Base-by-base conservation (phyloP, 1,284 basidiomycete species). In the Coniophora puteana region DNA sequence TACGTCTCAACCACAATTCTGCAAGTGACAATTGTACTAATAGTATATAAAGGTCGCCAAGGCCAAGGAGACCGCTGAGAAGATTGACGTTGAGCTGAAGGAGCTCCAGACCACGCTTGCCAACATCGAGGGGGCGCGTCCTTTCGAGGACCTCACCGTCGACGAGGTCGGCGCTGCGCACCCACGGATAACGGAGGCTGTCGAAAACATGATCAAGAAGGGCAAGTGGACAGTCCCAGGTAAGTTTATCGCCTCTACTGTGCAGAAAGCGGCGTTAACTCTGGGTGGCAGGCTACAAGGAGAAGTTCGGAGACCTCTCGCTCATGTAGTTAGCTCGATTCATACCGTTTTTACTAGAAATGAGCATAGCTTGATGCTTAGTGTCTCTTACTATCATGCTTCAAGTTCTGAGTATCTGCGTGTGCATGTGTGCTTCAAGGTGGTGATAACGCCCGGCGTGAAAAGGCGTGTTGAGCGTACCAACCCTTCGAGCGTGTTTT, bases 191-290 rank as follows among this genome's bases (percentile, higher is more conserved):
- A 71, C 77, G 39, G 83, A 96, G 69, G 83, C 91, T 36, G 91
- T 97, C 54, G 93, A 98, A 74, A 93, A 83, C 57, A 98, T 98
- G 93, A 68, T 98, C 58, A 87, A 90, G 80, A 96, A 99, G 76
- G 96, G 96, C 68, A 98, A 98, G 75, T 99, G 93, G 89, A 89
- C 87, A 61, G 92, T 96, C 44, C 93, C 93, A 57, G 91, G 91
- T 78, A 63, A 53, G 78, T 65, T n/a, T 22, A n/a, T 22, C 11
- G 7, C 8, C 1, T 45, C 10, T 36, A 27, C 34, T 32, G 24
- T 29, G 29, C 12, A 35, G 36, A 25, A 22, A 18, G 26, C n/a
- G 18, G 36, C 45, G 39, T 36, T 48, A 41, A 42, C 34, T 40
- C 31, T 41, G 45, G 30, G 35, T 28, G 42, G 40, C 52, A 86